Percentiles rank a stretch among this genome's conserved stretches.
Evolutionary conservation across 2,329 filamentous ascomycete genomes (phyloP).

Genomic region (Helminthosporium solani): DNA sequence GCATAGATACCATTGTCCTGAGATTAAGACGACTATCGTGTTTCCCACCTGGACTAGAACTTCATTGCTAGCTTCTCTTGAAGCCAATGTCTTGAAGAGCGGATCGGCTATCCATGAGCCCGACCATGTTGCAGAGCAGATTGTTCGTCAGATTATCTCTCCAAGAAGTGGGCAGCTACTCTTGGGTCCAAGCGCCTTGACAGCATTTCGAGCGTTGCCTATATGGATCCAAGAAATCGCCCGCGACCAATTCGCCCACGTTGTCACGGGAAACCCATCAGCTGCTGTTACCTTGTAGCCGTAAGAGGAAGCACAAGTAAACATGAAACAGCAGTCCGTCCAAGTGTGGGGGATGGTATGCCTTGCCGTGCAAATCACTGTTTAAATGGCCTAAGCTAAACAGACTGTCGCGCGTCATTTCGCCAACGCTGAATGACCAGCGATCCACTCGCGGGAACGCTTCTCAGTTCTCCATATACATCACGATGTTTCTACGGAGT

Average conservation of each 20-base stretch:
- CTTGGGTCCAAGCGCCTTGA: slow-evolving; percentile 30
- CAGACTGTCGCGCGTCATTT: background rate
- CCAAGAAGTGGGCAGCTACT: slow-evolving; percentile 46
- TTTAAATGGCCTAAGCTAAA: background rate
- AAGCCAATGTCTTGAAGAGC: slow-evolving; percentile 32
- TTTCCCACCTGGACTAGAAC: slow-evolving; percentile 48
- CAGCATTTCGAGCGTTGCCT: slow-evolving; percentile 32
- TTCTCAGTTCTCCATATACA: no score
- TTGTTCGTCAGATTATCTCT: slow-evolving; percentile 47
- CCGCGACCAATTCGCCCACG: slow-evolving; percentile 31
- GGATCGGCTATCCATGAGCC: slow-evolving; percentile 41
- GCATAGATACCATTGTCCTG: slow-evolving; percentile 44
- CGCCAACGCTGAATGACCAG: background rate
- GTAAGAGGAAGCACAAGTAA: background rate
- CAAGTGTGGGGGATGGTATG: background rate
- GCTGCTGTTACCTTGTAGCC: slow-evolving; percentile 17
- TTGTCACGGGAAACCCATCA: slow-evolving; percentile 29
- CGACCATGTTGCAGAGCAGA: slow-evolving; percentile 43
- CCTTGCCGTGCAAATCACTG: background rate
- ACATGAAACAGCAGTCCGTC: slow-evolving; percentile 9
- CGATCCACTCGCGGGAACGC: no score
- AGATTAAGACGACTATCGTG: slow-evolving; percentile 47
- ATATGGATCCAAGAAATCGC: slow-evolving; percentile 38
- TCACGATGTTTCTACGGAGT: no score
- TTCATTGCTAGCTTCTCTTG: slow-evolving; percentile 37